Percentiles rank a stretch among this genome's conserved stretches.
These are phyloP conservation scores for Sporothrix euskadiensis DNA, from an alignment of 2,329 filamentous ascomycete species.

Conservation along the genomic window DNA sequence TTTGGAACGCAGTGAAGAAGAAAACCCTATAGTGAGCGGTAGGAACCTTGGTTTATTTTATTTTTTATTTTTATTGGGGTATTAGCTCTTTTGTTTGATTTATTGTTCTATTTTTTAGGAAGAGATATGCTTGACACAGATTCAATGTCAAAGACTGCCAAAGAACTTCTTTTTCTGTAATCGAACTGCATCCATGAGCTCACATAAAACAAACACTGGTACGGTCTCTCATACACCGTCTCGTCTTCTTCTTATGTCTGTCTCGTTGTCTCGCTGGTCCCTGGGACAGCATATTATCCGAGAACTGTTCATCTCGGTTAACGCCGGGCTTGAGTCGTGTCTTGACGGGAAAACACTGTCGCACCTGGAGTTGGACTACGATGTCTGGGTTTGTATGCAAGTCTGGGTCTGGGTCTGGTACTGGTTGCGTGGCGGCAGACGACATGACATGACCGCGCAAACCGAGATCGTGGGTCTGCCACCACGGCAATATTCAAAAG, in stretches of 20 bases:
- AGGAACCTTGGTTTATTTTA: background rate
- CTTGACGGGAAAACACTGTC: background rate
- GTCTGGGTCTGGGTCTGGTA: background rate
- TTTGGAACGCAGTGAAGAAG: background rate
- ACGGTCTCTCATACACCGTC: background rate
- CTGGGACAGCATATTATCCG: constrained; percentile 6
- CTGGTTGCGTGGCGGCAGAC: background rate
- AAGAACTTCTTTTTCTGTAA: background rate
- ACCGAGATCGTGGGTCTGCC: constrained; percentile 18
- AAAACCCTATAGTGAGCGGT: background rate
- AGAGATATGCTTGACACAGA: too few relatives aligned
- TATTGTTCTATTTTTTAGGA: too few relatives aligned
- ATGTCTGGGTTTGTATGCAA: background rate
- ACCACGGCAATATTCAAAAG: background rate
- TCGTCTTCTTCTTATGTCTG: background rate
- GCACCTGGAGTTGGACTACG: background rate
- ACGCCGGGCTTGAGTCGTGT: background rate
- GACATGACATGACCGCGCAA: background rate
- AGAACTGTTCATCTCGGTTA: constrained; percentile 10
- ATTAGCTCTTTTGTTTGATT: too few relatives aligned
- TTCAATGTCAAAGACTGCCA: background rate
- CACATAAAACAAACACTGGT: background rate
- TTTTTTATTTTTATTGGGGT: background rate
- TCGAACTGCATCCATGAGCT: background rate
- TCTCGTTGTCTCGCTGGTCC: constrained; percentile 5